Conservation (phyloP, 345 rosid genomes). For the Cochlearia excelsa region DNA sequence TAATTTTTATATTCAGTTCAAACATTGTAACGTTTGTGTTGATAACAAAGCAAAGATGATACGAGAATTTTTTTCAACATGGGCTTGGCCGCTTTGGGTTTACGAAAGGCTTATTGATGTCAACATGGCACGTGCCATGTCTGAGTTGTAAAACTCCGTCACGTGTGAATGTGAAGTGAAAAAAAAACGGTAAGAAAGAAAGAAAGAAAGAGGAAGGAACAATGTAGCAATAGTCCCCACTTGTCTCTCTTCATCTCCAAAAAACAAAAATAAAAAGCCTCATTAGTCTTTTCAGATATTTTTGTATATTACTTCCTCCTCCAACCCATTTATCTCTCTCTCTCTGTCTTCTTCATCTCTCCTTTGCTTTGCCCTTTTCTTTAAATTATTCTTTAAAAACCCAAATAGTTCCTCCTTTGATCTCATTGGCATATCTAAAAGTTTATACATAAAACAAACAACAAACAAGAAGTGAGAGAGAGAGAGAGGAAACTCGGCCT, state of each 20-base stretch:
- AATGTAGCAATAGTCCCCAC: slow-evolving; percentile 39
- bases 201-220: slow-evolving; percentile 16
- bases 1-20: too few species aligned
- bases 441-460: slow-evolving; percentile 6
- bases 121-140: too few species aligned
- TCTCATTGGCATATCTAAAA: slow-evolving; percentile 25
- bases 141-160: too few species aligned
- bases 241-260: slow-evolving; percentile 30
- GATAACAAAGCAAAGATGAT: too few species aligned
- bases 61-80: too few species aligned
- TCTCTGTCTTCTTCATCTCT: slow-evolving; percentile 29
- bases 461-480: not conserved
- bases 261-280: slow-evolving; percentile 9
- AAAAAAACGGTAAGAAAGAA: not conserved
- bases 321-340: slow-evolving; percentile 27
- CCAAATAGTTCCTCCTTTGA: slow-evolving; percentile 29
- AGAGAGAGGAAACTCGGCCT: not conserved
- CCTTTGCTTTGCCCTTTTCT: slow-evolving; percentile 29
- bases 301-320: slow-evolving; percentile 34
- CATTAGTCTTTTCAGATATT: slow-evolving; percentile 41
- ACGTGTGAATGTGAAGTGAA: too few species aligned
- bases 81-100: too few species aligned
- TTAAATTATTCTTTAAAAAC: slow-evolving; percentile 30
- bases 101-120: too few species aligned
- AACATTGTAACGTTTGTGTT: too few species aligned